phyloP scores from a whole-genome alignment of 208 protist species.

The Leishmania braziliensis region DNA sequence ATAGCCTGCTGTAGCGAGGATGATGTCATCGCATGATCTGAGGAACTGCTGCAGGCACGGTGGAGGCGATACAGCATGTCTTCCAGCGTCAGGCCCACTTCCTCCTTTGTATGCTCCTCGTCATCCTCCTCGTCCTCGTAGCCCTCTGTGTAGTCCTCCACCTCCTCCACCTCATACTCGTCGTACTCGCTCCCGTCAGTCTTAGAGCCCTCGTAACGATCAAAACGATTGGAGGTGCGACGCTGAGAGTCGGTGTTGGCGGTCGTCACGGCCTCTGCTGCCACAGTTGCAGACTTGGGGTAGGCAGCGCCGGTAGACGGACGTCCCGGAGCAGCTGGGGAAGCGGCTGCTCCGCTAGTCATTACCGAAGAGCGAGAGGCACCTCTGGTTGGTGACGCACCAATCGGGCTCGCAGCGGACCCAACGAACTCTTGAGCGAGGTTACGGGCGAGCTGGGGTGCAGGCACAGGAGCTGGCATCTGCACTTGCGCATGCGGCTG shows the following conservation, averaged over 20 bases:
- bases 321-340: background rate
- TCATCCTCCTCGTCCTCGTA: conserved; percentile 21
- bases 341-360: background rate
- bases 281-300: background rate
- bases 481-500: conserved; percentile 10
- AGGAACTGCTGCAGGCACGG: conserved; percentile 26
- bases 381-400: background rate
- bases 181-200: conserved; percentile 12
- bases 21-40: conserved; percentile 1
- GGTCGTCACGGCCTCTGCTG: background rate
- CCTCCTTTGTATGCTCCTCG: background rate
- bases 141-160: conserved; percentile 23
- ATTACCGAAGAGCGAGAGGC: background rate
- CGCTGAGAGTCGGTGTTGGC: background rate
- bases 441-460: conserved; percentile 29
- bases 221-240: conserved; percentile 16
- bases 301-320: background rate
- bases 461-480: conserved; percentile 15
- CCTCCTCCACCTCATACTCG: conserved; percentile 32
- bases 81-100: conserved; percentile 13
- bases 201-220: conserved; percentile 13
- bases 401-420: conserved; percentile 13
- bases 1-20: background rate
- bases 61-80: conserved; percentile 31
- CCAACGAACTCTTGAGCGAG: conserved; percentile 28